A percentile compares a stretch with the other conserved stretches of the same genome.
Evolutionary conservation across 805 yeast species (phyloP).

Genomic region (Saturnispora sekii): DNA sequence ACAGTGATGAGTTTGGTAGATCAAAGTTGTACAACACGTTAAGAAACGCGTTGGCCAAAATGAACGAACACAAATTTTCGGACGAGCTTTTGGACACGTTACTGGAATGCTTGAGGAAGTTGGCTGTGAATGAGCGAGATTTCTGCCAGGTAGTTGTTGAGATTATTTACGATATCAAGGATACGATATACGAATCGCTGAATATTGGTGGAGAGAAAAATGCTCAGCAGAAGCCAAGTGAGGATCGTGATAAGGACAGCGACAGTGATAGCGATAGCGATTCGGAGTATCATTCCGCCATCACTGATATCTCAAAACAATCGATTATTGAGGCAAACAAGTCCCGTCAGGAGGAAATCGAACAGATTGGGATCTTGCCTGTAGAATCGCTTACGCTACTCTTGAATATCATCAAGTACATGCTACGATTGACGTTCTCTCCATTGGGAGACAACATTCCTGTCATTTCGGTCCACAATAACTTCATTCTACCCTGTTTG

Average conservation of each 20-base stretch:
- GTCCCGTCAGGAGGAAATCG: slow-evolving; percentile 25
- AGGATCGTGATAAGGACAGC: neutral
- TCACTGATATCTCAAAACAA: slow-evolving; percentile 25
- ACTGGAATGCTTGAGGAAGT: slow-evolving; percentile 54
- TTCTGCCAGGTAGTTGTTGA: slow-evolving; percentile 80
- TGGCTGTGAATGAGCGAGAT: slow-evolving; percentile 74
- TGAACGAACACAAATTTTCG: slow-evolving; percentile 31
- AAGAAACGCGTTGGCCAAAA: slow-evolving; percentile 50
- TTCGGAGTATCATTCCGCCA: slow-evolving; percentile 21
- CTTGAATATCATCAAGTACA: slow-evolving; percentile 55
- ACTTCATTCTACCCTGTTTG: slow-evolving; percentile 73
- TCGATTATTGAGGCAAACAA: slow-evolving; percentile 24
- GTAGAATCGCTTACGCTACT: slow-evolving; percentile 49
- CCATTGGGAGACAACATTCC: slow-evolving; percentile 58
- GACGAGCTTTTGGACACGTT: slow-evolving; percentile 47
- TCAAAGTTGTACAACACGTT: slow-evolving; percentile 57
- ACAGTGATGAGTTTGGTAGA: slow-evolving; percentile 84
- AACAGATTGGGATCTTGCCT: slow-evolving; percentile 33
- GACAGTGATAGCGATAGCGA: slow-evolving; percentile 16
- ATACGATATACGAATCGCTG: slow-evolving; percentile 37
- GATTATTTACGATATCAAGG: slow-evolving; percentile 75
- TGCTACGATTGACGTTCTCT: slow-evolving; percentile 57
- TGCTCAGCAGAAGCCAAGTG: neutral
- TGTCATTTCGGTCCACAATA: slow-evolving; percentile 58
- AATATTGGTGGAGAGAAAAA: slow-evolving; percentile 9